These are phyloP conservation scores for Lodderomyces pseudojiufengensis DNA, from an alignment of 1,139 yeast genomes.

Conservation along the genomic window DNA sequence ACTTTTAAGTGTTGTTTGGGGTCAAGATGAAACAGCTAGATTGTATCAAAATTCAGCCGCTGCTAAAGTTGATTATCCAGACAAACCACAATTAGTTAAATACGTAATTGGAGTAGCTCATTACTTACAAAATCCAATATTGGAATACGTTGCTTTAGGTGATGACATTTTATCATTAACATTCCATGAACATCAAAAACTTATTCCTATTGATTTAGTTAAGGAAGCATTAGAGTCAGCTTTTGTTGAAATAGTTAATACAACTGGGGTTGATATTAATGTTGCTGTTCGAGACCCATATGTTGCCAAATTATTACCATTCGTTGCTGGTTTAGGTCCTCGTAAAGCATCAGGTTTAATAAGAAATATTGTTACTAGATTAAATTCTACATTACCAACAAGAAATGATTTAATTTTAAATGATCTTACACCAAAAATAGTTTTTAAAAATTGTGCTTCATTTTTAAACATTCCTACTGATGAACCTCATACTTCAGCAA, in stretches of 20 bases:
- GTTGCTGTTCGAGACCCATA: constrained; percentile 79
- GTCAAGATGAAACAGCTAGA: constrained; percentile 90
- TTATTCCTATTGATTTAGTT: constrained; percentile 63
- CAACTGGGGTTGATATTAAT: constrained; percentile 91
- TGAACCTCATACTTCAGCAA: constrained; percentile 52
- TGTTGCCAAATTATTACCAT: constrained; percentile 67
- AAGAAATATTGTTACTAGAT: constrained; percentile 70
- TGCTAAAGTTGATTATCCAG: constrained; percentile 80
- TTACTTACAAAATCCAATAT: constrained; percentile 83
- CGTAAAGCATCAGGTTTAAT: constrained; percentile 88
- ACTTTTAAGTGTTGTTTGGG: constrained; percentile 65
- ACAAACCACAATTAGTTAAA: constrained; percentile 75
- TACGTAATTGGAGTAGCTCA: constrained; percentile 90
- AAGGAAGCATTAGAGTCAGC: constrained; percentile 71
- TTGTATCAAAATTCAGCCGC: constrained; percentile 78
- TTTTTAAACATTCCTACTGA: constrained; percentile 79
- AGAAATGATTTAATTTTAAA: constrained; percentile 77
- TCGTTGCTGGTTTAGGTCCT: constrained; percentile 89
- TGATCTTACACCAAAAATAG: constrained; percentile 71
- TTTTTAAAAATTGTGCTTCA: constrained; percentile 90
- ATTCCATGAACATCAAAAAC: constrained; percentile 71
- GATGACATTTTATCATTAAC: constrained; percentile 68
- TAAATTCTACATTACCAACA: constrained; percentile 64
- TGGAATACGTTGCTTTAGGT: constrained; percentile 82
- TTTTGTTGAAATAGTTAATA: constrained; percentile 84